These are phyloP conservation scores for Alternaria triticimaculans DNA, from an alignment of 2,329 filamentous ascomycete genomes.

Conservation along the genomic window DNA sequence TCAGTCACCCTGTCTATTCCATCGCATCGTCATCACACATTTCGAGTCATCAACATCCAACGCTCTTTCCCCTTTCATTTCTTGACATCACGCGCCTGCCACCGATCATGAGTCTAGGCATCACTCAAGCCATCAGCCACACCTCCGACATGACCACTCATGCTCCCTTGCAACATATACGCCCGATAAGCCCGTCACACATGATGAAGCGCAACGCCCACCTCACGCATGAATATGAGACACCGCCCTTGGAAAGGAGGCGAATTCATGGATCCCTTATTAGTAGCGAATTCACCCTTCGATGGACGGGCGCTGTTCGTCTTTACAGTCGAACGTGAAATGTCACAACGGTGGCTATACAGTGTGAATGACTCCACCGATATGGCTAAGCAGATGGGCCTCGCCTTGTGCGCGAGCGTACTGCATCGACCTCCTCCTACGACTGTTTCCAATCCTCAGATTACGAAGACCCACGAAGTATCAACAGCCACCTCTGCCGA, in stretches of 20 bases:
- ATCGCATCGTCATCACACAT: not conserved
- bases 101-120: not conserved
- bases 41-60: not conserved
- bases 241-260: not conserved
- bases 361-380: not conserved
- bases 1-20: not conserved
- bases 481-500: not conserved
- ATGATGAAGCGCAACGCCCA: not conserved
- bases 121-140: conserved; percentile 6
- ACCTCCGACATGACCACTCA: conserved; percentile 3
- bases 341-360: not conserved
- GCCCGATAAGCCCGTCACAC: not conserved
- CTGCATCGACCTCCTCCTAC: not conserved
- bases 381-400: not conserved
- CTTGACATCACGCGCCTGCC: conserved; percentile 3
- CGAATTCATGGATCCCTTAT: not conserved
- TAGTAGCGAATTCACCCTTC: not conserved
- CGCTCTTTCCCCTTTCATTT: not conserved
- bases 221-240: not conserved
- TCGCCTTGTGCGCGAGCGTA: not conserved
- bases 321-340: not conserved
- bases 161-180: not conserved
- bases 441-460: not conserved
- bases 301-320: not conserved
- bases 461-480: not conserved